Conservation (phyloP, 257 asterid genomes). For the Solanum chmielewskii region DNA sequence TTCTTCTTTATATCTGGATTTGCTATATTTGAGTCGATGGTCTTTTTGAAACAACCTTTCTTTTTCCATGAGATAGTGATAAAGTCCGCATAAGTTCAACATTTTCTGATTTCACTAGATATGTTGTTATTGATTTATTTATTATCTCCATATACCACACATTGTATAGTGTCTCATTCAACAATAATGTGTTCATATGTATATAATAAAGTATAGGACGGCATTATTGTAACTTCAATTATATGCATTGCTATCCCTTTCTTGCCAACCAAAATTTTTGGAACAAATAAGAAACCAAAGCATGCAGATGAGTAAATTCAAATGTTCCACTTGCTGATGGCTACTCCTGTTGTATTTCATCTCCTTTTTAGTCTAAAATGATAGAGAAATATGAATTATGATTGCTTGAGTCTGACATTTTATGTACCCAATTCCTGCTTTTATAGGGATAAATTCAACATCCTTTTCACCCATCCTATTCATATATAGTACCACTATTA, state of each 20-base stretch:
- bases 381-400: background rate
- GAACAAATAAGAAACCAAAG: background rate
- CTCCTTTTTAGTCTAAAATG: background rate
- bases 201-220: background rate
- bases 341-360: background rate
- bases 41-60: too few relatives aligned
- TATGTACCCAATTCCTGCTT: background rate
- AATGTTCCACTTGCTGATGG: background rate
- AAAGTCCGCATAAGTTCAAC: background rate
- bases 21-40: too few relatives aligned
- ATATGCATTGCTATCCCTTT: background rate
- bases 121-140: background rate
- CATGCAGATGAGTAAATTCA: background rate
- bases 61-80: too few relatives aligned
- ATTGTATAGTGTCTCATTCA: background rate
- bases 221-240: background rate
- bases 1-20: background rate
- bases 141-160: background rate
- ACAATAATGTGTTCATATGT: background rate
- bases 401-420: background rate
- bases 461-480: background rate
- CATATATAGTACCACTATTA: background rate
- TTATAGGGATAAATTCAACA: background rate
- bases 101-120: too few relatives aligned
- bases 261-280: background rate